Base-by-base conservation (phyloP, 306 rosid species). In the Cajanus cajan region DNA sequence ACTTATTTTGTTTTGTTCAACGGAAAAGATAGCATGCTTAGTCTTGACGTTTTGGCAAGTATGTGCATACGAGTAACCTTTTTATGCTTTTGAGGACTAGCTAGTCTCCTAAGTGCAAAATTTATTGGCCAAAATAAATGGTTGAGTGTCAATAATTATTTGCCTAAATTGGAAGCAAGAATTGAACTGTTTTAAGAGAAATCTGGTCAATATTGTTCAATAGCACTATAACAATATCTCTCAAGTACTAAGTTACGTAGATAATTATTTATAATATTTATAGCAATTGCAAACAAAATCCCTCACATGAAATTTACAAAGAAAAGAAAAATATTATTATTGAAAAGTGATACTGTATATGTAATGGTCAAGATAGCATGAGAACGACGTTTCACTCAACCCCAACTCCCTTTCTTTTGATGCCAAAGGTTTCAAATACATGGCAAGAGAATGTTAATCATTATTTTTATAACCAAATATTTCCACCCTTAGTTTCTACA, bases 121-220 rank as follows among this genome's bases (percentile, higher is more conserved):
- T 16, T 22, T 10, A 22, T 13, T 12, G 63, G 4, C 36, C 34
- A 21, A 24, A 55, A 8, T 2, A 47, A 25, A 4, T 4, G 19
- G 25, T 70, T n/a, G 18, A 7, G 19, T 48, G 59, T 24, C 8
- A 45, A 69, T 47, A 28, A 45, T 28, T 15, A 28, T 69, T 69
- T 69, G 61, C 74, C 41, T 8, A 25, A 45, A 69, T 45, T 25
- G n/a, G 41, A 45, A 69, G 74, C 39, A 69, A 69, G 28, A 45
- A 4, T 4, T 25, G 43, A 69, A 45, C 58, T 28, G 15, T 68
- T 25, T 28, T 8, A 22, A 45, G 58, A 68, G 54, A 44, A 68
- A 37, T 5, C 9, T 13, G 10, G 8, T 57, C 36, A 10, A 9
- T 54, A 10, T 12, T 4, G 24, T 22, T 22, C 8, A 5, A 10